Conservation (phyloP, 371 early-diverging fungal species). For the Apophysomyces elegans region DNA sequence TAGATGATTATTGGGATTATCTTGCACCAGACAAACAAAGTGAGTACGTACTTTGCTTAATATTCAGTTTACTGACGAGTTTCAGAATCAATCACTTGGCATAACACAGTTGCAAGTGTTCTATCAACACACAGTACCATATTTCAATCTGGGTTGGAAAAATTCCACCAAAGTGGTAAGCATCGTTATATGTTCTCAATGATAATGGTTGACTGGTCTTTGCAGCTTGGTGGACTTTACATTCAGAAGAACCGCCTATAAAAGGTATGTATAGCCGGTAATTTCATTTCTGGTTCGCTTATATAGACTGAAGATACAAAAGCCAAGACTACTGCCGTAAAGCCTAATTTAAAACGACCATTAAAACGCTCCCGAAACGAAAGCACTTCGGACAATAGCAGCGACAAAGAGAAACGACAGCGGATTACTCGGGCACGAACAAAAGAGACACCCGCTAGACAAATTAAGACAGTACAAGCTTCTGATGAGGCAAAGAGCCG, state of each 20-base stretch:
- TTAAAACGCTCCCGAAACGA: slow-evolving; percentile 22
- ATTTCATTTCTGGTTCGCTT: background rate
- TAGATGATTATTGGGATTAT: slow-evolving; percentile 79
- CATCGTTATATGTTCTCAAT: background rate
- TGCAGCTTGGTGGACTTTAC: slow-evolving; percentile 68
- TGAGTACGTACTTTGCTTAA: slow-evolving; percentile 28
- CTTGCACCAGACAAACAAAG: slow-evolving; percentile 69
- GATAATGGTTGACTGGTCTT: background rate
- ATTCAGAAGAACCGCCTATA: slow-evolving; percentile 51
- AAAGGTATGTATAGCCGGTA: slow-evolving; percentile 37
- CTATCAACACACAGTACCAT: slow-evolving; percentile 77
- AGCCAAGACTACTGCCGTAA: slow-evolving; percentile 32
- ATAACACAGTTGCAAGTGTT: slow-evolving; percentile 80
- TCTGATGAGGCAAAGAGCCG: slow-evolving; percentile 1
- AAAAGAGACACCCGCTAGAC: background rate
- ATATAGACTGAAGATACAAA: slow-evolving; percentile 23
- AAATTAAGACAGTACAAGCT: slow-evolving; percentile 3
- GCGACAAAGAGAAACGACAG: slow-evolving; percentile 13
- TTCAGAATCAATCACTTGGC: slow-evolving; percentile 69
- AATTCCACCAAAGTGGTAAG: slow-evolving; percentile 51
- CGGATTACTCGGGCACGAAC: background rate
- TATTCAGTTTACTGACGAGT: background rate
- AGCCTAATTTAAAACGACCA: slow-evolving; percentile 35
- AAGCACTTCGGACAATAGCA: background rate
- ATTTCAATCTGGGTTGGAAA: slow-evolving; percentile 82